Evolutionary conservation across 1,284 basidiomycete genomes (phyloP), one percentile per base, ranked within the genome.

Genomic region (Cryptococcus sp.): DNA sequence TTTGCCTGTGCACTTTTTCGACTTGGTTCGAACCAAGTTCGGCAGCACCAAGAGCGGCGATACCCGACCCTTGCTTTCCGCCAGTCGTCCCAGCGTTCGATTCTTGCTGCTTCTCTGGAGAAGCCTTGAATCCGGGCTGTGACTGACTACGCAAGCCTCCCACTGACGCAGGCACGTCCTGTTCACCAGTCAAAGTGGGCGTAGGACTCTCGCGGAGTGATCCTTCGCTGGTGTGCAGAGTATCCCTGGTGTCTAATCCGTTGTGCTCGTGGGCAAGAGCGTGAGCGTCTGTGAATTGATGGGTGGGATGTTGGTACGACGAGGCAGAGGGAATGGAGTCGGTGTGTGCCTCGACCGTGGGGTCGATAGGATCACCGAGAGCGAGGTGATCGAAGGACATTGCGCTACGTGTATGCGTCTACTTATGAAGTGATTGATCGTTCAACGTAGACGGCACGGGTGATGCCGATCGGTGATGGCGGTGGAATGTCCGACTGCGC

Each of bases 91-190:
- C 56, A 4, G 62, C 62, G 42, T 68, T 62, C 51, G 51, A 50
- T 54, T 68, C 66, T 50, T 66, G 66, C 47, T 65, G 54, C 7
- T 49, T 38, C 20, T 23, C 52, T 20, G 47, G 35, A 41, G 38
- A 46, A 7, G 41, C 35, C 17, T 62, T 54, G n/a, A 54, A 48
- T 7, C 62, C 59, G 16, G 68, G 64, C 50, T 64, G 50, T 23
- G 60, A 59, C 39, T 60, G 53, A 5, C 67, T 60, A 51, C 62
- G 57, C 50, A 64, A 16, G 3, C 64, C 66, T 15, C 62, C 59
- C 16, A 39, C 56, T 16, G 35, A 41, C 8, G 58, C 48, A 13
- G 60, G 56, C 0, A 55, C 54, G 13, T 51, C 47, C 16, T 23
- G 41, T 20, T 44, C 20, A 5, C 47, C 54, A n/a, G 42, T 19